Conservation (phyloP, 2,329 filamentous ascomycete genomes). For the Calonectria hongkongensis region DNA sequence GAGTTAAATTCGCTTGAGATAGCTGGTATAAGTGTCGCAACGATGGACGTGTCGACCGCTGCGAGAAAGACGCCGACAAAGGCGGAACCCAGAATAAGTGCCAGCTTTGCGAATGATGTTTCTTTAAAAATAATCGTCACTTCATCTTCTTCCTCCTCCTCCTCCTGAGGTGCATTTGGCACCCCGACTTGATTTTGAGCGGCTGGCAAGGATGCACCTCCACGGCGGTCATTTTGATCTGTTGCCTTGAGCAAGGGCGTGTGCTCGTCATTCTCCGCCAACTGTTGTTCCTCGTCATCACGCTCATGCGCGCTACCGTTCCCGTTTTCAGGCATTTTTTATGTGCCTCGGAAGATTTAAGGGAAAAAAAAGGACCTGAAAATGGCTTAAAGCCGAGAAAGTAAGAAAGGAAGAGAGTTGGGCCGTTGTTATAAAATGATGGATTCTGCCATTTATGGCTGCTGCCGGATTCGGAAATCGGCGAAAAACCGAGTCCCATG, state of each 20-base stretch:
- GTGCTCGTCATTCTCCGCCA: constrained; percentile 47
- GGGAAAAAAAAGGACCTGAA: neutral
- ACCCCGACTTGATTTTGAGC: constrained; percentile 19
- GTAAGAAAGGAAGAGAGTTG: constrained; percentile 8
- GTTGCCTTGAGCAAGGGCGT: constrained; percentile 54
- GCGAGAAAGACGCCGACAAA: constrained; percentile 79
- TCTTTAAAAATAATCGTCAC: constrained; percentile 69
- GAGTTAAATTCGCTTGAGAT: constrained; percentile 90
- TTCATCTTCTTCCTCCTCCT: constrained; percentile 63
- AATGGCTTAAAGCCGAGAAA: neutral
- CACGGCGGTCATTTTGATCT: constrained; percentile 32
- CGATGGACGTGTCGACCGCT: constrained; percentile 85
- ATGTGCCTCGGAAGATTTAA: neutral
- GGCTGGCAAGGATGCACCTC: constrained; percentile 36
- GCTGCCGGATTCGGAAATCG: neutral
- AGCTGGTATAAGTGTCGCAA: constrained; percentile 88
- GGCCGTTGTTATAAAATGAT: constrained; percentile 9
- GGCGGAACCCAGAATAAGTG: constrained; percentile 72
- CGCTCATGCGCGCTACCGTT: constrained; percentile 36
- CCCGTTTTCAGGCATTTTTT: constrained; percentile 46
- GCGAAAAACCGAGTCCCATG: constrained; percentile 13
- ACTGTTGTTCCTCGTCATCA: constrained; percentile 44
- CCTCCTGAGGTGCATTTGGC: constrained; percentile 38
- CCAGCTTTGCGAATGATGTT: constrained; percentile 68
- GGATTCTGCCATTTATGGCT: neutral